Conservation (phyloP, 345 rosid species). For the Bruguiera gymnorhiza region DNA sequence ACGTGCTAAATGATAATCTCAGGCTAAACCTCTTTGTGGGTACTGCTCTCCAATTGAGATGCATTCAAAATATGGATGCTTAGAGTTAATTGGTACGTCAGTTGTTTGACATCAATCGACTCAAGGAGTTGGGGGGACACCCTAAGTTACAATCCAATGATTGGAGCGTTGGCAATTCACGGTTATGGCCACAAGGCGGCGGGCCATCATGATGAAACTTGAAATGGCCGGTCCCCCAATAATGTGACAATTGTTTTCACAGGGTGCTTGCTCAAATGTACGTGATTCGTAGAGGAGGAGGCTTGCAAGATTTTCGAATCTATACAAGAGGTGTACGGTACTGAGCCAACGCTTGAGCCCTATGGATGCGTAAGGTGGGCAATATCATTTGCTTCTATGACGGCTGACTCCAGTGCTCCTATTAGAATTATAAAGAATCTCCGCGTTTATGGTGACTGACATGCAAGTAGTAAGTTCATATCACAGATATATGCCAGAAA, state of each 20-base stretch:
- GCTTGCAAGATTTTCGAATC: slow-evolving; percentile 38
- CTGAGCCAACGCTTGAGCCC: slow-evolving; percentile 56
- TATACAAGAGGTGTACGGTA: slow-evolving; percentile 33
- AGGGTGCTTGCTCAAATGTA: slow-evolving; percentile 55
- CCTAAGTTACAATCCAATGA: too few relatives aligned
- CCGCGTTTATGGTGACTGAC: slow-evolving; percentile 37
- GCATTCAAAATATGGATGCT: slow-evolving; percentile 45
- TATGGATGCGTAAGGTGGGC: slow-evolving; percentile 56
- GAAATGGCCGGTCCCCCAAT: slow-evolving; percentile 20
- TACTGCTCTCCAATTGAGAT: slow-evolving; percentile 40
- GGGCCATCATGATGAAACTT: slow-evolving; percentile 17
- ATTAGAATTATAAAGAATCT: slow-evolving; percentile 44
- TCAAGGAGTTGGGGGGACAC: too few relatives aligned
- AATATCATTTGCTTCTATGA: slow-evolving; percentile 37
- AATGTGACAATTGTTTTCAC: slow-evolving; percentile 23
- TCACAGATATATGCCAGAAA: slow-evolving; percentile 30
- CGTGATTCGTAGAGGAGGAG: slow-evolving; percentile 48
- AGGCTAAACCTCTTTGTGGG: slow-evolving; percentile 49
- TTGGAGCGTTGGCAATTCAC: slow-evolving; percentile 30
- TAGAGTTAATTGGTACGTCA: slow-evolving; percentile 47
- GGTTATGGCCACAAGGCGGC: slow-evolving; percentile 50
- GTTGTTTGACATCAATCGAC: too few relatives aligned
- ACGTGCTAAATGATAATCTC: slow-evolving; percentile 37
- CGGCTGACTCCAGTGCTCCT: slow-evolving; percentile 12
- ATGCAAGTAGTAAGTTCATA: slow-evolving; percentile 35